These are phyloP conservation scores for Beta macrorhiza DNA, from an alignment of 179 eudicot genomes.

Conservation along the genomic window DNA sequence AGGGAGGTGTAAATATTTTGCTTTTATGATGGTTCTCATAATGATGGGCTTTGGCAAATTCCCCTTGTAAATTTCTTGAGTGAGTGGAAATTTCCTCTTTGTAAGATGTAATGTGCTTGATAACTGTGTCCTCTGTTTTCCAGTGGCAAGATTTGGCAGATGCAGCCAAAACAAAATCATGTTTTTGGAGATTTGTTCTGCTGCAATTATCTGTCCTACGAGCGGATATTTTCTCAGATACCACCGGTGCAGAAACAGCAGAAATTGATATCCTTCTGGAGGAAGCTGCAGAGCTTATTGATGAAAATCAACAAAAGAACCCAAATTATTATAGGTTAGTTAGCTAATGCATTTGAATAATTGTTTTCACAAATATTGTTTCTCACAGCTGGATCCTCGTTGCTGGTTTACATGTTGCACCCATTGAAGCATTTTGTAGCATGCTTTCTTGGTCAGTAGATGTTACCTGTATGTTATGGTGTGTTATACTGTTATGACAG, in stretches of 20 bases:
- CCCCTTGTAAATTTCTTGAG: not conserved
- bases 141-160: conserved; percentile 97
- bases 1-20: not conserved
- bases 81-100: too few relatives aligned
- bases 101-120: conserved; percentile 9
- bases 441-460: not conserved
- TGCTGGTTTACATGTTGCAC: not conserved
- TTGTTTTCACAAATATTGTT: not conserved
- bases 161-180: conserved; percentile 65
- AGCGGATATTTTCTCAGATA: conserved; percentile 72
- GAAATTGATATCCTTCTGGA: conserved; percentile 84
- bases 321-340: conserved; percentile 91
- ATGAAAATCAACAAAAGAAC: conserved; percentile 70
- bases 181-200: conserved; percentile 98
- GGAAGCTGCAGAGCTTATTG: conserved; percentile 99
- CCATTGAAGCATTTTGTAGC: not conserved
- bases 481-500: not conserved
- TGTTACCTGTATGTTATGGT: not conserved
- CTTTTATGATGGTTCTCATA: not conserved
- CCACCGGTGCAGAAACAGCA: conserved; percentile 61
- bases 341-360: not conserved
- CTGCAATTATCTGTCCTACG: conserved; percentile 68
- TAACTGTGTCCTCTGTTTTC: conserved; percentile 19
- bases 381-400: not conserved
- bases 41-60: not conserved